Evolutionary conservation across 805 yeast species (phyloP).

Genomic region (Tetrapisispora arboricola): DNA sequence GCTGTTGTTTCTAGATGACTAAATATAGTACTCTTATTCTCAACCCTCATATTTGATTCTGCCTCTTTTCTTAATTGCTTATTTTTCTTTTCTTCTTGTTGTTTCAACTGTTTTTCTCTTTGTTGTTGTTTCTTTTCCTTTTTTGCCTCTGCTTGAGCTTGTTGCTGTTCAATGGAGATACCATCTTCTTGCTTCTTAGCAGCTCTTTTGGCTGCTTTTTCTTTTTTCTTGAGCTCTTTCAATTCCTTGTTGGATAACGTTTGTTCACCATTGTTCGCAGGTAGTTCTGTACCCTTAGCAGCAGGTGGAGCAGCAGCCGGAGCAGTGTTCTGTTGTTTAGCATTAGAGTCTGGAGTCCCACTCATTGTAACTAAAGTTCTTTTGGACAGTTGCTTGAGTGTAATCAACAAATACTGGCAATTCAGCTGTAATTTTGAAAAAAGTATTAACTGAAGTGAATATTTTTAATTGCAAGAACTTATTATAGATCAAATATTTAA

Average conservation of each 20-base stretch:
- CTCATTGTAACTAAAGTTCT: not conserved
- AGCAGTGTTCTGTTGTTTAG: not conserved
- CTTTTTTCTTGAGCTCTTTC: conserved; percentile 80
- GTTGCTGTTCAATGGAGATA: conserved; percentile 34
- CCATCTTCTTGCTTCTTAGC: conserved; percentile 70
- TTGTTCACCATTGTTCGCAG: conserved; percentile 15
- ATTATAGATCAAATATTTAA: too few species aligned
- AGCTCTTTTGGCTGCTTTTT: conserved; percentile 87
- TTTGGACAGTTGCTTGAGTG: too few species aligned
- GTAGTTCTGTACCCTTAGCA: too few species aligned
- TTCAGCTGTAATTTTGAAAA: too few species aligned
- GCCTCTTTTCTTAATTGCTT: conserved; percentile 35
- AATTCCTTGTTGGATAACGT: conserved; percentile 64
- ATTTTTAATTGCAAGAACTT: too few species aligned
- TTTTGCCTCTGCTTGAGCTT: conserved; percentile 32
- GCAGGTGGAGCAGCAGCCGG: not conserved
- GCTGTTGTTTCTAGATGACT: conserved; percentile 74
- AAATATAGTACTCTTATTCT: conserved; percentile 50
- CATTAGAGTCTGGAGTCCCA: conserved; percentile 1
- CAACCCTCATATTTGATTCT: conserved; percentile 31
- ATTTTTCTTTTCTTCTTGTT: conserved; percentile 45
- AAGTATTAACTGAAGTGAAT: too few species aligned
- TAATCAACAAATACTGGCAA: too few species aligned
- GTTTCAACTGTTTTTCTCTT: conserved; percentile 36
- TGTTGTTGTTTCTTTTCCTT: conserved; percentile 35